Conservation (phyloP, 148 eudicot genomes). For the Chenopodium formosanum region DNA sequence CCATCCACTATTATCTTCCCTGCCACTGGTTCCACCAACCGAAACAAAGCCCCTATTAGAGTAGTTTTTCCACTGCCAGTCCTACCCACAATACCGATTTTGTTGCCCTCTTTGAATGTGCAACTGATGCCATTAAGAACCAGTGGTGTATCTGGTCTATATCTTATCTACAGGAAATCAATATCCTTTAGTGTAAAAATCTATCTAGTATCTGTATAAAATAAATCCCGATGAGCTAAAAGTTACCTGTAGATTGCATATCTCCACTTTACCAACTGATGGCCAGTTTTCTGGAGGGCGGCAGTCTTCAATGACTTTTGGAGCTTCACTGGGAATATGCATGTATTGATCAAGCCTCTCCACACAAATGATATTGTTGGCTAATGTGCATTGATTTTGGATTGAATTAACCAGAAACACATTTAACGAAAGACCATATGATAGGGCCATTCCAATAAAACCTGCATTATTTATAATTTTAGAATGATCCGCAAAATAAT, state of each 20-base stretch:
- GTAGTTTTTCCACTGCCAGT: slow-evolving; percentile 96
- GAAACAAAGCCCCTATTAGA: slow-evolving; percentile 81
- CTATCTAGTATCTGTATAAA: not conserved
- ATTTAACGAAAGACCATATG: slow-evolving; percentile 90
- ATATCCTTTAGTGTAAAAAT: slow-evolving; percentile 3
- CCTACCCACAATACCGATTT: slow-evolving; percentile 86
- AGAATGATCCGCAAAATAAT: not conserved
- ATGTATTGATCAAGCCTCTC: slow-evolving; percentile 89
- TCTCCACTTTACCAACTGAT: slow-evolving; percentile 69
- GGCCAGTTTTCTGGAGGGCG: slow-evolving; percentile 86
- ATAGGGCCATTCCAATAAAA: slow-evolving; percentile 90
- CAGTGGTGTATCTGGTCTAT: slow-evolving; percentile 70
- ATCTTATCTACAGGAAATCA: slow-evolving; percentile 54
- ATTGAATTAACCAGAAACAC: slow-evolving; percentile 65
- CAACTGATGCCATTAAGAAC: slow-evolving; percentile 83
- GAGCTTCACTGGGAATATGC: slow-evolving; percentile 86
- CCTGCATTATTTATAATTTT: slow-evolving; percentile 48
- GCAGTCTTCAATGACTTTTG: slow-evolving; percentile 58
- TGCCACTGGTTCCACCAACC: slow-evolving; percentile 72
- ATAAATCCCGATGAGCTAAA: not conserved
- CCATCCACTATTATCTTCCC: slow-evolving; percentile 84
- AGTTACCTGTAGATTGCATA: slow-evolving; percentile 68
- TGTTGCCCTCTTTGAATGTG: slow-evolving; percentile 83
- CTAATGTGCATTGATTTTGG: slow-evolving; percentile 75
- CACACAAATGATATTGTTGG: slow-evolving; percentile 79